phyloP scores from a whole-genome alignment of 768 basidiomycete genomes.

The Russula vinacea region DNA sequence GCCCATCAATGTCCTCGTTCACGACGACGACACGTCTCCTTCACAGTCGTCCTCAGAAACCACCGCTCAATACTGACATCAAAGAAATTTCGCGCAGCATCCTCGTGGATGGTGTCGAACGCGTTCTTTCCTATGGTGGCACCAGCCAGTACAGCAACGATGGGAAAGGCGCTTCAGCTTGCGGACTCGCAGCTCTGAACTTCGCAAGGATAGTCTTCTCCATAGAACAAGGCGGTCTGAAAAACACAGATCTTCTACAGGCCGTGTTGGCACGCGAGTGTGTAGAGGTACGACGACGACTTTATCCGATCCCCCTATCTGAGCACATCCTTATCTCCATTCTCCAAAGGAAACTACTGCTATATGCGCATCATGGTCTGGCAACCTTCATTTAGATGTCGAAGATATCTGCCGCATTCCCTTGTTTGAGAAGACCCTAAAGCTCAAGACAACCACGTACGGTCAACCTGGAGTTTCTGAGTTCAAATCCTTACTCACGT shows the following conservation, averaged over 20 bases:
- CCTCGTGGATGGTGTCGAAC: conserved; percentile 34
- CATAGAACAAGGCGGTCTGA: conserved; percentile 36
- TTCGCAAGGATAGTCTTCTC: conserved; percentile 53
- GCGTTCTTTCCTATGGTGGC: conserved; percentile 46
- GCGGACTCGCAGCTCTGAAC: conserved; percentile 66
- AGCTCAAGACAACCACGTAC: conserved; percentile 38
- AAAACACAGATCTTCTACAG: conserved; percentile 36
- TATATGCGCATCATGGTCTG: conserved; percentile 48
- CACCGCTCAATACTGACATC: background rate
- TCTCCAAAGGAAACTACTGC: too few species aligned
- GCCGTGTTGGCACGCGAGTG: conserved; percentile 38
- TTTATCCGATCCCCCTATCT: background rate
- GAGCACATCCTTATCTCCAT: background rate
- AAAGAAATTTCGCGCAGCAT: conserved; percentile 6
- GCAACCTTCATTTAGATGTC: conserved; percentile 51
- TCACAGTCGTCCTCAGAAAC: background rate
- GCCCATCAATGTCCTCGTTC: too few species aligned
- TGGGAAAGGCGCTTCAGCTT: conserved; percentile 50
- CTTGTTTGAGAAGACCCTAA: conserved; percentile 46
- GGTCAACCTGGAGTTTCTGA: conserved; percentile 39
- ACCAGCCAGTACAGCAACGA: conserved; percentile 51
- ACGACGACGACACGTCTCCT: conserved; percentile 40
- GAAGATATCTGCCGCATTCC: conserved; percentile 51
- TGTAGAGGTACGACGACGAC: conserved; percentile 38
- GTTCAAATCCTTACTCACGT: conserved; percentile 40